Percentiles rank a stretch among this genome's conserved stretches.
Evolutionary conservation across 768 basidiomycete species (phyloP).

Genomic region (Suillus bovinus): DNA sequence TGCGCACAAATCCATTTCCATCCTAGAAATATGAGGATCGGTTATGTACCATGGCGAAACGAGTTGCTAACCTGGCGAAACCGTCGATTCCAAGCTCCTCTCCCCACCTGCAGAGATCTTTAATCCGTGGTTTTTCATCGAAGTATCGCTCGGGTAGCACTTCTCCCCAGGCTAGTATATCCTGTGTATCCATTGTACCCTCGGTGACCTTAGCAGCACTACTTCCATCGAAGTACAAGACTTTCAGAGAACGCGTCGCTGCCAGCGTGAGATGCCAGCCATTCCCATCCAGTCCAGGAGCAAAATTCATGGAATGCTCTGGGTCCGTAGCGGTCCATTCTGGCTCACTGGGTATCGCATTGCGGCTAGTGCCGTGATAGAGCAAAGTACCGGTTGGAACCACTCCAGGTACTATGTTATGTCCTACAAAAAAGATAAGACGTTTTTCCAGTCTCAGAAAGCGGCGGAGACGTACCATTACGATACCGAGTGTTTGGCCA

Average conservation of each 20-base stretch:
- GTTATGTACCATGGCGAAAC: too few relatives aligned
- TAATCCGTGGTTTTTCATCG: slow-evolving; percentile 29
- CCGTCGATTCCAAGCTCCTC: slow-evolving; percentile 32
- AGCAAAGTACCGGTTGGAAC: slow-evolving; percentile 38
- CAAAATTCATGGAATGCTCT: slow-evolving; percentile 41
- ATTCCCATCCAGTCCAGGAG: slow-evolving; percentile 5
- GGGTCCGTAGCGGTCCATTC: slow-evolving; percentile 39
- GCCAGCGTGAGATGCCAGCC: slow-evolving; percentile 34
- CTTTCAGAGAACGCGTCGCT: slow-evolving; percentile 27
- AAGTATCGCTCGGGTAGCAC: slow-evolving; percentile 15
- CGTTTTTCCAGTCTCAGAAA: neutral
- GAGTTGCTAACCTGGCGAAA: slow-evolving; percentile 28
- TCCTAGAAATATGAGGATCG: slow-evolving; percentile 26
- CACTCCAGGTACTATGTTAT: slow-evolving; percentile 33
- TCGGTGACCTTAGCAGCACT: slow-evolving; percentile 31
- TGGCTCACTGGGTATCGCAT: slow-evolving; percentile 26
- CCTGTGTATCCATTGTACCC: slow-evolving; percentile 38
- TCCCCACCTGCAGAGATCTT: slow-evolving; percentile 35
- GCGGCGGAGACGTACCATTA: slow-evolving; percentile 25
- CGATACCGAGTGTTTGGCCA: slow-evolving; percentile 40
- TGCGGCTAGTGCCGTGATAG: slow-evolving; percentile 31
- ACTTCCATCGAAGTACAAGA: slow-evolving; percentile 35
- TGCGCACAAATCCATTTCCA: slow-evolving; percentile 52
- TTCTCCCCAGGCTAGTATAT: slow-evolving; percentile 34
- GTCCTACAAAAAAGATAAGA: slow-evolving; percentile 17